Evolutionary conservation across 2,329 filamentous ascomycete species (phyloP).

Genomic region (Fusarium algeriense): DNA sequence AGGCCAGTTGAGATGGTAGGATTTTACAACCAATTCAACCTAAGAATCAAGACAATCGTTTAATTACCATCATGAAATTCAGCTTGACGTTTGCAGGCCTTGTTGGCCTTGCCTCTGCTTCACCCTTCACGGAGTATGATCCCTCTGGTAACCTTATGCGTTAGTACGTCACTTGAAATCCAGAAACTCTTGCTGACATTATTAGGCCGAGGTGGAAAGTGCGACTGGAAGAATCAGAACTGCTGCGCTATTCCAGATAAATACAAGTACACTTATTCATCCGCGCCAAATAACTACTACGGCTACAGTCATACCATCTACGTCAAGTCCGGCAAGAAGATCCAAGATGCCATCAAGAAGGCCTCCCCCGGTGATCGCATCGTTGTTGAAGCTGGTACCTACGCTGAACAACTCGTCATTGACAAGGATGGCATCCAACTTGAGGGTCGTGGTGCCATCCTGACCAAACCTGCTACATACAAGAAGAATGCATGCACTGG

Average conservation of each 20-base stretch:
- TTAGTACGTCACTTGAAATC: background rate
- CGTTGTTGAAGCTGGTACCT: constrained; percentile 50
- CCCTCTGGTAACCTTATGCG: constrained; percentile 6
- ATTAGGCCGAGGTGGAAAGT: constrained; percentile 24
- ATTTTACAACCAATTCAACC: rapidly evolving
- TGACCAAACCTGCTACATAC: constrained; percentile 43
- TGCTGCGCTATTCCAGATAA: constrained; percentile 23
- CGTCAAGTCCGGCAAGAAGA: constrained; percentile 42
- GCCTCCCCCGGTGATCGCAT: constrained; percentile 50
- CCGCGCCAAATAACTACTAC: constrained; percentile 2
- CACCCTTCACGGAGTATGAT: constrained; percentile 25
- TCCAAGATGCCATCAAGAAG: constrained; percentile 48
- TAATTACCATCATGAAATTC: constrained; percentile 21
- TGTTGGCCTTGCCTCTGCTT: constrained; percentile 19
- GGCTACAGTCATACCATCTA: constrained; percentile 23
- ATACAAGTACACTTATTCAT: background rate
- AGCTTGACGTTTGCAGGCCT: constrained; percentile 7
- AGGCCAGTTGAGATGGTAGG: background rate
- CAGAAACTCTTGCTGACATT: background rate
- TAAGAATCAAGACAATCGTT: background rate
- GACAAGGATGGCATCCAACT: constrained; percentile 51
- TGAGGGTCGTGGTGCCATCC: constrained; percentile 45
- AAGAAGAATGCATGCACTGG: constrained; percentile 50
- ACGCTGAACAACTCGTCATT: constrained; percentile 53
- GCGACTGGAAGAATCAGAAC: constrained; percentile 31